Base-by-base conservation (phyloP, 495 filamentous ascomycete species). In the Cladorrhinum samala region DNA sequence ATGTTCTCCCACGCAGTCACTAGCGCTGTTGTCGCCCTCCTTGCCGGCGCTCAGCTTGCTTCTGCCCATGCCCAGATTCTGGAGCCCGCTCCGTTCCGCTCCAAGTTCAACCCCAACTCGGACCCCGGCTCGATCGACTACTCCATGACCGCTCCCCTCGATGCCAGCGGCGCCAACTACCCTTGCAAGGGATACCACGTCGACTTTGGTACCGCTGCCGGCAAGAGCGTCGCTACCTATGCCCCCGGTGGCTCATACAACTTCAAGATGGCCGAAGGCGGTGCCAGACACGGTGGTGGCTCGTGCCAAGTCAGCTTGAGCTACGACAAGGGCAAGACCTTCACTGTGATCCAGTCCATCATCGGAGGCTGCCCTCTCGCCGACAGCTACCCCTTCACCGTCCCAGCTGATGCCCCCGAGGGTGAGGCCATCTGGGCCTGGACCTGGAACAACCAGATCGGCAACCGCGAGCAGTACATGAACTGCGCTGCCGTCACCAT, bases 381-480 rank as follows among this genome's bases (percentile, higher is more conserved):
- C 13, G 58, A 68, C 14, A 74, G 52, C 18, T 88, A 81, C 64
- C 56, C 75, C 54, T 89, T 89, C 67, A 78, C 71, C 27, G 72
- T 93, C 30, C 87, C 88, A 4, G 56, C 65, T 1, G 81, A 82
- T 44, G 79, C 80, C 8, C 74, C 74, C n/a, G 63, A 71, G 37
- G 85, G 83, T 13, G 60, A 77, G 9, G 83, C 80, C 50, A 64
- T 88, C 36, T 81, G 87, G 55, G 77, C 80, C 18, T 88, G 85
- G 85, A 79, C 76, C 33, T 80, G 74, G 76, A 77, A 79, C 68
- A 87, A 88, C 72, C 60, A 74, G 45, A 67, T 82, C 42, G 86
- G 84, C 9, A 87, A 86, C 66, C 74, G 84, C 25, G 84, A 87
- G 63, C 77, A 79, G 62, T 86, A 87, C 70, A 82, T 82, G 82